Evolutionary conservation across 371 early-diverging fungal species (phyloP).

Genomic region (Blakeslea trispora): DNA sequence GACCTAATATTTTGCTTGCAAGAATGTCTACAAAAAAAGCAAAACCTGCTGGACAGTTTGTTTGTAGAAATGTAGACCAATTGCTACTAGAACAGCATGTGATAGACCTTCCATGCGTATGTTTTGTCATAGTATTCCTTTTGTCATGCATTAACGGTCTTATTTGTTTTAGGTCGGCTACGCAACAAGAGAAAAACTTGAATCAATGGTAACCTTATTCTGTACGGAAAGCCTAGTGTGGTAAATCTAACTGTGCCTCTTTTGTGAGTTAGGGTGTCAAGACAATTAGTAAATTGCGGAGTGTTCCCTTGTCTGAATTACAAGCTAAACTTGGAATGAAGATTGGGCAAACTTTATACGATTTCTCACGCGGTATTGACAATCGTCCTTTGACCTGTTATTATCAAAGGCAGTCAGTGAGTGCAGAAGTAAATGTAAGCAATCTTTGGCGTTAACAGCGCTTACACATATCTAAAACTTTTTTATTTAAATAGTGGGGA

Average conservation of each 20-base stretch:
- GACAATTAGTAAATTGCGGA: constrained; percentile 59
- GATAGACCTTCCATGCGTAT: constrained; percentile 49
- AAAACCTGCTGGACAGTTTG: constrained; percentile 76
- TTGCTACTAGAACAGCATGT: constrained; percentile 42
- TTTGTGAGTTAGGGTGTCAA: constrained; percentile 41
- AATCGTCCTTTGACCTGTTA: constrained; percentile 60
- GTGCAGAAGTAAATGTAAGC: constrained; percentile 67
- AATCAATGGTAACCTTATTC: constrained; percentile 22
- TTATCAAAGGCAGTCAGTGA: constrained; percentile 74
- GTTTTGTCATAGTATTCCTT: neutral
- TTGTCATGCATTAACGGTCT: neutral
- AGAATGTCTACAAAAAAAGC: constrained; percentile 78
- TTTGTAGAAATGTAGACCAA: constrained; percentile 39
- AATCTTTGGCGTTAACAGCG: neutral
- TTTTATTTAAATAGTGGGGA: constrained; percentile 71
- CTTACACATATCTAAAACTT: neutral
- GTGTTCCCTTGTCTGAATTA: constrained; percentile 37
- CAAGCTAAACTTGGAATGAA: constrained; percentile 72
- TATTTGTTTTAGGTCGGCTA: constrained; percentile 43
- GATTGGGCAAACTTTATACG: constrained; percentile 65
- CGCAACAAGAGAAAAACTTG: constrained; percentile 45
- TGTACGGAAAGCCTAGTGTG: too few relatives aligned
- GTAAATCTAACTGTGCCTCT: constrained; percentile 1
- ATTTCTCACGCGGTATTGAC: constrained; percentile 78
- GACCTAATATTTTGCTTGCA: constrained; percentile 75